Evolutionary conservation across 495 filamentous ascomycete species (phyloP), one percentile per base, ranked within the genome.

Genomic region (Sphaerosporella brunnea): DNA sequence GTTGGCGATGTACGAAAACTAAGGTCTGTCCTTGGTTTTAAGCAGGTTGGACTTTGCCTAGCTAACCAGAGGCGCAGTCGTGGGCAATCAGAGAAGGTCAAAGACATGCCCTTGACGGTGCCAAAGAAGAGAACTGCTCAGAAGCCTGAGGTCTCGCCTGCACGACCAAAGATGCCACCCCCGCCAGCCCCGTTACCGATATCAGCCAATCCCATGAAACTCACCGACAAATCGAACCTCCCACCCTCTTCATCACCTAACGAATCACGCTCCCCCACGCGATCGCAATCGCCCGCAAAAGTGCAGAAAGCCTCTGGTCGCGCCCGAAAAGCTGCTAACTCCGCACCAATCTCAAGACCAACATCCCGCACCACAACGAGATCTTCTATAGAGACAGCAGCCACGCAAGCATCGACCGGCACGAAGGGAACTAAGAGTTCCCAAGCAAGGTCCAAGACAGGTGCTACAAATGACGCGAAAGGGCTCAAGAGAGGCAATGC

Each of bases 131-230:
- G 25, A n/a, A n/a, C n/a, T 15, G 7, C 43, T 52, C 53, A 47
- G 53, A 53, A 43, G 30, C 42, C 20, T 19, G 35, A 4, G 8
- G 35, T 37, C 15, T 37, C 42, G 46, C 42, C 55, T 32, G 51
- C 55, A 16, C 55, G 55, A 25, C 55, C 54, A 41, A 46, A 54
- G 46, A 59, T 59, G 55, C 55, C 55, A 47, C 56, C 56, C 16
- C 55, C 56, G 19, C 55, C 50, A 21, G 24, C 51, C 30, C 56
- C 56, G 5, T 4, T 15, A 9, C 16, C 15, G 35, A 13, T 32
- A 5, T 37, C 35, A 13, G 11, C 13, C 13, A 43, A 43, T 20
- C 40, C 40, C 23, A 13, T 40, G 10, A 20, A 10, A 15, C 40
- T 43, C 2, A 11, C 40, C 23, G 26, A 11, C 40, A 43, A 43